Base-by-base conservation (phyloP, 2,329 filamentous ascomycete genomes). In the Aspergillus pseudotamarii region DNA sequence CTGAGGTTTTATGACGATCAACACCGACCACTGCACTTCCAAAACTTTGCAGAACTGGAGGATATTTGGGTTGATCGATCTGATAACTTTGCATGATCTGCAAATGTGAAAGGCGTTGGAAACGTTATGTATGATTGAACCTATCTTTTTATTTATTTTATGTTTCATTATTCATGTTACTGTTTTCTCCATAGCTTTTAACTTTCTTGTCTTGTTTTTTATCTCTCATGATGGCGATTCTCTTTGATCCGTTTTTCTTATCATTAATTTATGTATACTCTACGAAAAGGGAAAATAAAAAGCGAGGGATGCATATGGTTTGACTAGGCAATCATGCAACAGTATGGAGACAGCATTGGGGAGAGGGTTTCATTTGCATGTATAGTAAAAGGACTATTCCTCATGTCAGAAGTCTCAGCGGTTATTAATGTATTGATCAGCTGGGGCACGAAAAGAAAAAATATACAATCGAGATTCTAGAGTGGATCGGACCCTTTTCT, bases 31-130 rank as follows among this genome's bases (percentile, higher is more conserved):
- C 83, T 97, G 61, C 95, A 99, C 81, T 99, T 99, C 86, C 91
- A 94, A 77, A 97, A 93, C 79, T 99, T 99, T 81, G 93, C 94
- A 1, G 94, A 99, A 83, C 80, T 99, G 76, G 95, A 99, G 81
- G 94, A 99, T 79, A 91, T 96, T 48, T 96, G 94, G 88, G 94
- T 97, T 54, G 95, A 99, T 78, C 86, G 93, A 72, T 88, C 88
- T 67, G 94, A 99, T 82, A 94, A 94, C 77, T 96, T 99, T 82
- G 94, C 93, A 71, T 98, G 86, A 84, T 69, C 62, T 60, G 55
- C 57, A 53, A 62, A 50, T 58, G 53, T 64, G 57, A 65, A 41
- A 61, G 70, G 70, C 67, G 67, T 71, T 73, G 59, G 60, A 65
- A 38, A 55, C 11, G 34, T 55, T 38, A 21, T 55, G 51, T 55